phyloP scores from a whole-genome alignment of 2,329 filamentous ascomycete genomes.

The Penicillium glabrum region DNA sequence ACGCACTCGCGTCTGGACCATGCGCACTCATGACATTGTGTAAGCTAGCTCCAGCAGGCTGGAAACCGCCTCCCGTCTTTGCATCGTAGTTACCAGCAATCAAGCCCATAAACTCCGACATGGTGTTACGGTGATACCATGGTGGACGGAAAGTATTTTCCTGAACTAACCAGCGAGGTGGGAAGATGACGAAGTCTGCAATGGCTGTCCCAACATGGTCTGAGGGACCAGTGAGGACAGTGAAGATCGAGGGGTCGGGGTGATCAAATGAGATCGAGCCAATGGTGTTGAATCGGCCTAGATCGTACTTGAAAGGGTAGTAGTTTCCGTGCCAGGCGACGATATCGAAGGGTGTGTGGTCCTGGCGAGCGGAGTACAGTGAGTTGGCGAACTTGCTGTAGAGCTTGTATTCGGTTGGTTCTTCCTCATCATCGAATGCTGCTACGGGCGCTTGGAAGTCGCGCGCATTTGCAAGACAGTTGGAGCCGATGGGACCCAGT shows the following conservation, averaged over 20 bases:
- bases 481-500: constrained; percentile 71
- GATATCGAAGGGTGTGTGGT: constrained; percentile 74
- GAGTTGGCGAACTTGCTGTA: constrained; percentile 66
- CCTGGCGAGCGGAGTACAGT: constrained; percentile 65
- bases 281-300: constrained; percentile 73
- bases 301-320: constrained; percentile 79
- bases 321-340: constrained; percentile 81
- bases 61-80: constrained; percentile 57
- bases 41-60: constrained; percentile 61
- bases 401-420: constrained; percentile 53
- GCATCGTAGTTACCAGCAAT: constrained; percentile 63
- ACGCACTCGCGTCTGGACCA: constrained; percentile 58
- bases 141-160: constrained; percentile 62
- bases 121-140: constrained; percentile 66
- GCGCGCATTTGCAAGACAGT: constrained; percentile 70
- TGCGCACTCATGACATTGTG: constrained; percentile 74
- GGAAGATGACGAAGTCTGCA: constrained; percentile 66
- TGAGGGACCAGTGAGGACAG: constrained; percentile 60
- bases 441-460: constrained; percentile 76
- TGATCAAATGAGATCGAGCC: constrained; percentile 74
- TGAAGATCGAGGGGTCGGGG: constrained; percentile 76
- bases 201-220: constrained; percentile 61
- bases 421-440: constrained; percentile 62
- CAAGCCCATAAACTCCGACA: constrained; percentile 67
- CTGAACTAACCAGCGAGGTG: constrained; percentile 62